A percentile compares a stretch with the other conserved stretches of the same genome.
These are phyloP conservation scores for Alliaria petiolata DNA, from an alignment of 345 rosid species.

Conservation along the genomic window DNA sequence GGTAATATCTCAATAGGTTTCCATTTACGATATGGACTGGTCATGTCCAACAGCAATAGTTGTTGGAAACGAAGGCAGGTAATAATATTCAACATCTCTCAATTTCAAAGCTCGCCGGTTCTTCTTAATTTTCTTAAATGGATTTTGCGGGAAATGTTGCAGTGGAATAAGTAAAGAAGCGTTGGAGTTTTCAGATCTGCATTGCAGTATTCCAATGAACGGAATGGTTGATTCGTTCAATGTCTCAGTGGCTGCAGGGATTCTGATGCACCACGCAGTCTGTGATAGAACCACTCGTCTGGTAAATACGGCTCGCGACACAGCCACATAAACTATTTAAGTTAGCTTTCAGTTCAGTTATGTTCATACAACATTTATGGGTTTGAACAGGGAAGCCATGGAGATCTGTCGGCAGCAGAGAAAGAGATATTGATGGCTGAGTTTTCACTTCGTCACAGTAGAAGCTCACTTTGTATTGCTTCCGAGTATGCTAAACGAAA, in stretches of 20 bases:
- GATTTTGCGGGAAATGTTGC: background rate
- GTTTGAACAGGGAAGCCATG: conserved; percentile 63
- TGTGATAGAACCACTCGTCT: conserved; percentile 71
- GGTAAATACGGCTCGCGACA: conserved; percentile 39
- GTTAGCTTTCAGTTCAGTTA: background rate
- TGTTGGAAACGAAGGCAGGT: conserved; percentile 90
- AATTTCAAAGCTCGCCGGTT: background rate
- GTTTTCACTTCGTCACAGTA: conserved; percentile 82
- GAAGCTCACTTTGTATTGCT: conserved; percentile 59
- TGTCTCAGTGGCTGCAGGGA: conserved; percentile 96
- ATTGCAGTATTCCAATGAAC: conserved; percentile 89
- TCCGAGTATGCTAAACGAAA: conserved; percentile 63
- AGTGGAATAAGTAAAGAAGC: conserved; percentile 93
- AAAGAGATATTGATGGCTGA: conserved; percentile 76
- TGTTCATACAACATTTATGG: background rate
- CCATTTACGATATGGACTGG: conserved; percentile 95
- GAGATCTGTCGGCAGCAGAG: conserved; percentile 74
- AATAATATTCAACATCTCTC: background rate
- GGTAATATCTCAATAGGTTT: conserved; percentile 45
- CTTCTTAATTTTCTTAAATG: background rate
- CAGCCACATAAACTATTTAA: background rate
- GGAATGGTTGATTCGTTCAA: conserved; percentile 99
- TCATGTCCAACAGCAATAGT: conserved; percentile 89
- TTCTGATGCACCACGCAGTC: conserved; percentile 89
- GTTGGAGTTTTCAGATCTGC: conserved; percentile 66